Evolutionary conservation across 306 rosid species (phyloP).

Genomic region (Hippophae tibetana): DNA sequence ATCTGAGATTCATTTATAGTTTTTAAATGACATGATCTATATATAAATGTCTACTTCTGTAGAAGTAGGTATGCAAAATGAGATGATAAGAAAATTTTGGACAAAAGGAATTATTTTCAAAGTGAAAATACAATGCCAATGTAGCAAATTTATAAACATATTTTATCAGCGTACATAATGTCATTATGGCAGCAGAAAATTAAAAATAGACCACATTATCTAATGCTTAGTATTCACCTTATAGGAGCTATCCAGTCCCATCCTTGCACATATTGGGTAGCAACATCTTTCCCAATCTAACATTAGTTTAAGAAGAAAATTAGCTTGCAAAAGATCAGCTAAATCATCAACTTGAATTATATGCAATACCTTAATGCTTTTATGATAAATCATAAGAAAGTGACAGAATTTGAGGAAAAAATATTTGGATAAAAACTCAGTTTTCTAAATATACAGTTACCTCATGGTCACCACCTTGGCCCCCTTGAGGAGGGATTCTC

Average conservation of each 20-base stretch:
- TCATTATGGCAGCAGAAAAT: not conserved
- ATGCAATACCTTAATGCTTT: not conserved
- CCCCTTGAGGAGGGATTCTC: conserved; percentile 61
- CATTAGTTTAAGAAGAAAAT: conserved; percentile 6
- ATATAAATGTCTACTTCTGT: not conserved
- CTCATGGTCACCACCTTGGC: conserved; percentile 99
- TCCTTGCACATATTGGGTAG: conserved; percentile 89
- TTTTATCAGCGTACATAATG: not conserved
- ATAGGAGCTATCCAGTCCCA: conserved; percentile 99
- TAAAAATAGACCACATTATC: not conserved
- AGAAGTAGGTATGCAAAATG: not conserved
- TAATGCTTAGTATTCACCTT: conserved; percentile 45
- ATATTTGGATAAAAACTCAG: not conserved
- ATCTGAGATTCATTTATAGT: not conserved
- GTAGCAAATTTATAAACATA: not conserved
- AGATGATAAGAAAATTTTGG: not conserved
- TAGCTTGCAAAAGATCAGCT: conserved; percentile 1
- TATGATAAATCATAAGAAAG: not conserved
- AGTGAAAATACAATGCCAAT: not conserved
- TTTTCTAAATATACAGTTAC: conserved; percentile 23
- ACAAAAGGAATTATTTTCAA: too few species aligned
- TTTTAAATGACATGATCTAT: conserved; percentile 10
- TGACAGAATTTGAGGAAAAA: not conserved
- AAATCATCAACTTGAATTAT: conserved; percentile 6
- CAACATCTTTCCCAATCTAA: conserved; percentile 93